These are phyloP conservation scores for Puccinia polysora DNA, from an alignment of 1,284 basidiomycete species.

Conservation along the genomic window DNA sequence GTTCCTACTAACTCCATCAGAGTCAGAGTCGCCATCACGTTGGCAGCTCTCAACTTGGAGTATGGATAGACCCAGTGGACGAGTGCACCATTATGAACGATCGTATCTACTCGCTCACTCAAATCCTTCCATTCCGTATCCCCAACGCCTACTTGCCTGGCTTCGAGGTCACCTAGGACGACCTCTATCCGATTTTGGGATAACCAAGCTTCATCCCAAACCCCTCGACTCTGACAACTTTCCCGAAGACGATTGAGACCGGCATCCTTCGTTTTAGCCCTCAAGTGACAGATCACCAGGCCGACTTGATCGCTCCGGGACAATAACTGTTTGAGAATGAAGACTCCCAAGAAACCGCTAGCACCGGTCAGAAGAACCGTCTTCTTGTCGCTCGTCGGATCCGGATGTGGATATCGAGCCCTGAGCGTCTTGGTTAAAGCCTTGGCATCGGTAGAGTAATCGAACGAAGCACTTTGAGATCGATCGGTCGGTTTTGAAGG, in stretches of 20 bases:
- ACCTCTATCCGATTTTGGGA: constrained; percentile 67
- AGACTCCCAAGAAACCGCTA: constrained; percentile 94
- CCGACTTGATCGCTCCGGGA: constrained; percentile 62
- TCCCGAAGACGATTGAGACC: constrained; percentile 71
- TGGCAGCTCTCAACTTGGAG: constrained; percentile 81
- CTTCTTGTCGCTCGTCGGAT: constrained; percentile 59
- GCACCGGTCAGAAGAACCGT: constrained; percentile 93
- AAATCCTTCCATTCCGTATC: constrained; percentile 66
- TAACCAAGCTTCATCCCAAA: constrained; percentile 90
- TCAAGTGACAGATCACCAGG: constrained; percentile 87
- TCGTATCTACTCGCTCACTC: constrained; percentile 70
- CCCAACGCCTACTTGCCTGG: constrained; percentile 70
- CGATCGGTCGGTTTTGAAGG: constrained; percentile 49
- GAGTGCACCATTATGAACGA: constrained; percentile 93
- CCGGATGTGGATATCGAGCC: constrained; percentile 60
- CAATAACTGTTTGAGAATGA: constrained; percentile 79
- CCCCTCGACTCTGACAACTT: constrained; percentile 73
- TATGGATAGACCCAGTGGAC: constrained; percentile 99
- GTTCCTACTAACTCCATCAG: constrained; percentile 68
- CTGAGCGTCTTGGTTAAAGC: constrained; percentile 62
- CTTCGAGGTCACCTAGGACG: constrained; percentile 79
- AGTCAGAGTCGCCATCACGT: constrained; percentile 82
- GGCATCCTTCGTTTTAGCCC: constrained; percentile 64
- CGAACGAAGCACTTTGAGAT: constrained; percentile 50
- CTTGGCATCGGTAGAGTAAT: constrained; percentile 78